A percentile compares a stretch with the other conserved stretches of the same genome.
Conservation (phyloP, 495 filamentous ascomycete genomes). For the Tuber microsphaerosporum region DNA sequence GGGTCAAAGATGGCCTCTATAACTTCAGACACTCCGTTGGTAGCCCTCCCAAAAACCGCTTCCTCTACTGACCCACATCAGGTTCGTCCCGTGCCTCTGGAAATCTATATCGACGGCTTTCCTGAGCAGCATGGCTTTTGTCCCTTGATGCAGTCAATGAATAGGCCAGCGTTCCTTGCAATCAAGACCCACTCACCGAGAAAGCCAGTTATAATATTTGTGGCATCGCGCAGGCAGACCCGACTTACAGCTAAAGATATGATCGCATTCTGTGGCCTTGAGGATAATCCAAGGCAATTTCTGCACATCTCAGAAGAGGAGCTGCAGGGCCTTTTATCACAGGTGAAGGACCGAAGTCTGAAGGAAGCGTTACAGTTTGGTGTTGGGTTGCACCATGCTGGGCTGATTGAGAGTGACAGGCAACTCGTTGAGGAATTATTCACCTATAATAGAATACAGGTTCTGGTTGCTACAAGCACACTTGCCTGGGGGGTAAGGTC, state of each 20-base stretch:
- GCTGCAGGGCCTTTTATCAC: constrained; percentile 67
- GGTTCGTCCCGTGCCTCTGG: constrained; percentile 87
- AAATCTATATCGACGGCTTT: constrained; percentile 96
- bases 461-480: constrained; percentile 92
- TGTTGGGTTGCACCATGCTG: constrained; percentile 94
- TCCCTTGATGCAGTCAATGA: constrained; percentile 98
- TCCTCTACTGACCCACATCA: constrained; percentile 6
- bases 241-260: constrained; percentile 89
- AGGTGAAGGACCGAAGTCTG: constrained; percentile 87
- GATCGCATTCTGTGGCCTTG: constrained; percentile 96
- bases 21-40: constrained; percentile 84
- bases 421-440: constrained; percentile 89
- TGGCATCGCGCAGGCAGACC: constrained; percentile 90
- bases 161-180: constrained; percentile 89
- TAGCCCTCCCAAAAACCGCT: neutral
- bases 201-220: constrained; percentile 97
- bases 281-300: constrained; percentile 92
- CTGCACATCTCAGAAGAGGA: constrained; percentile 92
- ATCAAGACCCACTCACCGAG: constrained; percentile 93
- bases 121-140: constrained; percentile 93
- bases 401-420: constrained; percentile 88
- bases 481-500: constrained; percentile 74
- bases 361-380: constrained; percentile 90
- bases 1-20: constrained; percentile 92
- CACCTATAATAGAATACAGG: constrained; percentile 94